Conservation (phyloP, 2,329 filamentous ascomycete genomes). For the Cladosporium sp. region DNA sequence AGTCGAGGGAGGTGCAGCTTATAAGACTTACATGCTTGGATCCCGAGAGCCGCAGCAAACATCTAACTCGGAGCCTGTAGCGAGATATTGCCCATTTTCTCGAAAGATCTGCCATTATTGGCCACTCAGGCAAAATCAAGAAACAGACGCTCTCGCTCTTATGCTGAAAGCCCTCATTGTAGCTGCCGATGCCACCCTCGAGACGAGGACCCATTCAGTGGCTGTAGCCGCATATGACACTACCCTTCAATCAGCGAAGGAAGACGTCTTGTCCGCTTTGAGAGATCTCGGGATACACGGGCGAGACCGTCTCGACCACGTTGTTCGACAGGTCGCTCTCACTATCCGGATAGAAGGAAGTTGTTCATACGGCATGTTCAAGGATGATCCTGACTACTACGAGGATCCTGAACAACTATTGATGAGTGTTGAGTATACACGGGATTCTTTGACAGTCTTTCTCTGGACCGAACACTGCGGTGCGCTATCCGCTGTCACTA, state of each 20-base stretch:
- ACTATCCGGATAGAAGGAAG: not conserved
- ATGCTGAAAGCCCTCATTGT: not conserved
- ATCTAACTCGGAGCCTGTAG: no score
- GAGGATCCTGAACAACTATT: no score
- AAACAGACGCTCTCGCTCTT: not conserved
- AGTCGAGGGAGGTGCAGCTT: not conserved
- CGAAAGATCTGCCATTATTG: not conserved
- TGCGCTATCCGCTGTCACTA: no score
- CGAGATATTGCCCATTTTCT: not conserved
- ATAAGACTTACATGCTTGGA: constrained; percentile 6
- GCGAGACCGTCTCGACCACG: not conserved
- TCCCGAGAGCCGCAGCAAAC: no score
- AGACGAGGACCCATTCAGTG: not conserved
- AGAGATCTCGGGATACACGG: not conserved
- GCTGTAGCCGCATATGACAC: not conserved
- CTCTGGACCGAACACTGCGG: no score
- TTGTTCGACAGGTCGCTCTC: not conserved
- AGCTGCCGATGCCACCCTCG: not conserved
- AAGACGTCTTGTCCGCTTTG: not conserved
- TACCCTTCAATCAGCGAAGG: not conserved
- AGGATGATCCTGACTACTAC: no score
- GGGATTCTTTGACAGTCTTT: no score
- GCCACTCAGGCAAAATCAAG: not conserved
- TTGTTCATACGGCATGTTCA: no score
- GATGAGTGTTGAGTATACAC: no score